A percentile compares a stretch with the other conserved stretches of the same genome.
These are phyloP conservation scores for Glycyrrhiza uralensis DNA, from an alignment of 306 rosid genomes.

Conservation along the genomic window DNA sequence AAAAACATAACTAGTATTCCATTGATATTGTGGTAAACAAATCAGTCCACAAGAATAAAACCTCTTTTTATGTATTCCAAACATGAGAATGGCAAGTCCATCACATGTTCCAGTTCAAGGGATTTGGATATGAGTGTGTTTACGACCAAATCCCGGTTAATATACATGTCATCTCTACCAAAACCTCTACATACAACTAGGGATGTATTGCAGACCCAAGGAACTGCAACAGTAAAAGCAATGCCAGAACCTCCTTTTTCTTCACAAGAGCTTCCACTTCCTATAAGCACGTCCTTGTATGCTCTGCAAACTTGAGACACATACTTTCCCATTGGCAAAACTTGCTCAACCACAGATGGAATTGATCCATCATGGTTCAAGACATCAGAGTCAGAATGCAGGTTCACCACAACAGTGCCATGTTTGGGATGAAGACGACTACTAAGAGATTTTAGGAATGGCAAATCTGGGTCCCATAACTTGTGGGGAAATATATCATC, in stretches of 20 bases:
- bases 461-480: constrained; percentile 67
- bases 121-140: constrained; percentile 58
- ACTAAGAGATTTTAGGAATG: constrained; percentile 65
- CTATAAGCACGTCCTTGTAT: constrained; percentile 63
- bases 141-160: constrained; percentile 37
- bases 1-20: neutral
- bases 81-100: constrained; percentile 73
- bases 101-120: constrained; percentile 61
- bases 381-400: constrained; percentile 77
- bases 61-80: constrained; percentile 72
- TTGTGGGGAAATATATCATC: constrained; percentile 82
- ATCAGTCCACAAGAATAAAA: constrained; percentile 56
- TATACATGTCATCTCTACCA: constrained; percentile 26
- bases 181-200: constrained; percentile 81
- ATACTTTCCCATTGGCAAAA: constrained; percentile 70
- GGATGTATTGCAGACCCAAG: constrained; percentile 88
- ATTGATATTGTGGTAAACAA: neutral
- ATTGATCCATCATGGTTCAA: constrained; percentile 47
- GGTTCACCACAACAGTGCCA: constrained; percentile 92
- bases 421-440: constrained; percentile 72
- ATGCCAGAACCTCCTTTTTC: constrained; percentile 45
- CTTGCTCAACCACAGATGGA: constrained; percentile 46
- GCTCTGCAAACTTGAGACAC: constrained; percentile 59
- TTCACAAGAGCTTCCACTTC: constrained; percentile 29
- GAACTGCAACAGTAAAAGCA: constrained; percentile 79